Evolutionary conservation across 2,329 filamentous ascomycete species (phyloP).

Genomic region (Hymenoscyphus fructigenus): DNA sequence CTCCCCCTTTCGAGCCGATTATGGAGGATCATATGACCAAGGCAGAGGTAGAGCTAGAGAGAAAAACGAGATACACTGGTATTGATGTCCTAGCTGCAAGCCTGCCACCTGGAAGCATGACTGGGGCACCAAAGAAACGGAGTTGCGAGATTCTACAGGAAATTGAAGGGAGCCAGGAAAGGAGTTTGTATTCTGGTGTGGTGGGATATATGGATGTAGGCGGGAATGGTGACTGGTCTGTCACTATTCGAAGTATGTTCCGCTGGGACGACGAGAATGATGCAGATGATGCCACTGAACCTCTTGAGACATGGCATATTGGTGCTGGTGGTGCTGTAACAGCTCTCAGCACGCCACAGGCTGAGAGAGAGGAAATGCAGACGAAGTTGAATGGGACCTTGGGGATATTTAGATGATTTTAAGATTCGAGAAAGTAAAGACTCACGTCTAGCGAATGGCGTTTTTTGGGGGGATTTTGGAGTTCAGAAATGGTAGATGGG

Average conservation of each 20-base stretch:
- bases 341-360: slow-evolving; percentile 73
- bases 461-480: neutral
- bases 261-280: slow-evolving; percentile 61
- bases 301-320: slow-evolving; percentile 70
- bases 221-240: slow-evolving; percentile 85
- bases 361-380: slow-evolving; percentile 89
- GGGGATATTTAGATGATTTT: slow-evolving; percentile 27
- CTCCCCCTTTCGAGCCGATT: slow-evolving; percentile 24
- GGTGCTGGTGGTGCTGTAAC: slow-evolving; percentile 92
- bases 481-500: neutral
- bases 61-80: slow-evolving; percentile 51
- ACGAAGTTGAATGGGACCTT: slow-evolving; percentile 52
- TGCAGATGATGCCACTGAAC: slow-evolving; percentile 30
- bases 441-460: neutral
- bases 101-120: slow-evolving; percentile 92
- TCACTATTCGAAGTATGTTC: slow-evolving; percentile 83
- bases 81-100: slow-evolving; percentile 75
- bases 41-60: slow-evolving; percentile 7
- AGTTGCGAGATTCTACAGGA: slow-evolving; percentile 78
- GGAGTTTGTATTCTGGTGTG: slow-evolving; percentile 84
- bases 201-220: slow-evolving; percentile 87
- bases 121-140: slow-evolving; percentile 90
- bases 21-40: slow-evolving; percentile 9
- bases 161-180: slow-evolving; percentile 61
- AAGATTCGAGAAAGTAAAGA: neutral